Evolutionary conservation across 2,329 filamentous ascomycete species (phyloP).

Genomic region (Pyrenophora tritici-repentis): DNA sequence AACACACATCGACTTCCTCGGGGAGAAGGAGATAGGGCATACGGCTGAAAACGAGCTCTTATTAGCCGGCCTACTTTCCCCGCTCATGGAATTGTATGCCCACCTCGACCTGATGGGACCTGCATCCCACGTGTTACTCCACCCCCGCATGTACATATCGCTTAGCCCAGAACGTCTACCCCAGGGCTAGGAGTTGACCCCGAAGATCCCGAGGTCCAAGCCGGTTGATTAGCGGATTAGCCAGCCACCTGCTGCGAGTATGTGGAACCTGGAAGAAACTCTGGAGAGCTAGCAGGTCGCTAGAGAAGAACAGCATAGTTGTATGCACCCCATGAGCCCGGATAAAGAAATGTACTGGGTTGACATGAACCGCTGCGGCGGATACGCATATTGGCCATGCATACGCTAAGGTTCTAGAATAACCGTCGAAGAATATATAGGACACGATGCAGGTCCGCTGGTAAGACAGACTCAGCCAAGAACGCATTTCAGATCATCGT

Average conservation of each 20-base stretch:
- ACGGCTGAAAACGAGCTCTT: background rate
- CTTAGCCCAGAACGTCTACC: constrained; percentile 17
- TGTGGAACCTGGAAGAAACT: constrained; percentile 5
- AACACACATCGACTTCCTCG: background rate
- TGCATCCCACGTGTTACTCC: constrained; percentile 21
- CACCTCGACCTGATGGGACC: constrained; percentile 15
- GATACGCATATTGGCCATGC: constrained; percentile 15
- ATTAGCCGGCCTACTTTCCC: constrained; percentile 7
- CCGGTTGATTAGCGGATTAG: constrained; percentile 31
- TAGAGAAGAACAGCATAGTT: constrained; percentile 4
- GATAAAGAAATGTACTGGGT: constrained; percentile 18
- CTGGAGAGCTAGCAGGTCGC: background rate
- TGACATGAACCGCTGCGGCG: constrained; percentile 16
- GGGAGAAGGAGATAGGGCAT: background rate
- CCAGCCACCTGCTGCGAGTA: constrained; percentile 13
- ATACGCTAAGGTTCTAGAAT: constrained; percentile 24
- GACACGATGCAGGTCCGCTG: background rate
- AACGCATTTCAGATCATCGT: constrained; percentile 1
- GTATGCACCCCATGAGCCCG: constrained; percentile 19
- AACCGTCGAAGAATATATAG: constrained; percentile 26
- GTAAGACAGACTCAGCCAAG: constrained; percentile 6
- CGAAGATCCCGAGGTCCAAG: constrained; percentile 25
- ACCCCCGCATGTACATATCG: constrained; percentile 19
- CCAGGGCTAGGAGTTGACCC: constrained; percentile 9
- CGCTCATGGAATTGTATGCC: background rate